phyloP scores from a whole-genome alignment of 495 filamentous ascomycete genomes.

The Parathielavia hyrcaniae region DNA sequence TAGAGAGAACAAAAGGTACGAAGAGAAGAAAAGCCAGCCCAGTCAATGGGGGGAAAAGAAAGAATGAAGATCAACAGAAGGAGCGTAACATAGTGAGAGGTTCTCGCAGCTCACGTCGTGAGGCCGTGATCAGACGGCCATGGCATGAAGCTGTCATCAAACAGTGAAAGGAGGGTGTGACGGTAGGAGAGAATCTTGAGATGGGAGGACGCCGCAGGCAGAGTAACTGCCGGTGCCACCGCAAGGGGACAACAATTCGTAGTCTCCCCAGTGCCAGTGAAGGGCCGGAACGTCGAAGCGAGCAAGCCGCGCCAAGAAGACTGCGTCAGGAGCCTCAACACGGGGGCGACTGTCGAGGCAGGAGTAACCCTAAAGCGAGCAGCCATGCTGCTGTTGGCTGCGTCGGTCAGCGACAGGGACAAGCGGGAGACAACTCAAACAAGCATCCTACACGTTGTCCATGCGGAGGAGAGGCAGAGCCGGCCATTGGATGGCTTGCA shows the following conservation, averaged over 20 bases:
- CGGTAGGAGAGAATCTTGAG: conserved; percentile 19
- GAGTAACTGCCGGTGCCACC: neutral
- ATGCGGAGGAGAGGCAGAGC: conserved; percentile 21
- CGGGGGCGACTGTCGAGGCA: conserved; percentile 5
- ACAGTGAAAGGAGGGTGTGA: conserved; percentile 20
- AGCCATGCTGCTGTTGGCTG: conserved; percentile 11
- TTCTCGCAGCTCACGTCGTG: conserved; percentile 21
- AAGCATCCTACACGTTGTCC: conserved; percentile 23
- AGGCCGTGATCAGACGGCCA: conserved; percentile 22
- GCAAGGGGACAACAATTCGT: neutral
- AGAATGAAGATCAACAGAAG: conserved; percentile 27
- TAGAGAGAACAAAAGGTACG: conserved; percentile 29
- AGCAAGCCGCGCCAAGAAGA: conserved; percentile 12
- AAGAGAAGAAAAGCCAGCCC: conserved; percentile 38
- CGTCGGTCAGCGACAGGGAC: conserved; percentile 13
- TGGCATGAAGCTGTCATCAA: conserved; percentile 21
- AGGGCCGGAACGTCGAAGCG: neutral
- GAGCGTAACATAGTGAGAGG: conserved; percentile 29
- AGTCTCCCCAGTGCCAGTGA: too few relatives aligned
- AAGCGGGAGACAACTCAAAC: conserved; percentile 34
- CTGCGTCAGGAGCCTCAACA: neutral
- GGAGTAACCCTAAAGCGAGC: neutral
- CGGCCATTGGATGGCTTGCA: conserved; percentile 27
- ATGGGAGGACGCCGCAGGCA: conserved; percentile 12
- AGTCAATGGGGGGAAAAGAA: conserved; percentile 49